These are phyloP conservation scores for Plasmodium gonderi DNA, from an alignment of 169 alveolate genomes.

Conservation along the genomic window DNA sequence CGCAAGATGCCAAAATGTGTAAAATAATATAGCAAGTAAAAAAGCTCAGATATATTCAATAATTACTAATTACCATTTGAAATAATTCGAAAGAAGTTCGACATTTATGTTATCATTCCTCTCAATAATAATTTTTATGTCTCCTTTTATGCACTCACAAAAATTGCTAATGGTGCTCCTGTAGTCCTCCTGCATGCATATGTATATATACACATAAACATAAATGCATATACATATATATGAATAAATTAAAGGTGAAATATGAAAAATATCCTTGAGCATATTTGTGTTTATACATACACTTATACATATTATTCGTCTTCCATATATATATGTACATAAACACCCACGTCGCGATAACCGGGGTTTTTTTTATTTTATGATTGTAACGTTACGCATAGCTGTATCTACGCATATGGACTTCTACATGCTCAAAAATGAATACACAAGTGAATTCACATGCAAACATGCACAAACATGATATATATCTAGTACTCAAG, in stretches of 20 bases:
- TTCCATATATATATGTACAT: not conserved
- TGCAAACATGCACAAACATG: not conserved
- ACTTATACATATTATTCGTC: too few species aligned
- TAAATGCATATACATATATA: not conserved
- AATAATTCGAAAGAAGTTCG: slow-evolving; percentile 40
- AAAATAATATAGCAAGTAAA: not conserved
- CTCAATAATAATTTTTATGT: slow-evolving; percentile 38
- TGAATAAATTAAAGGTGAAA: too few species aligned
- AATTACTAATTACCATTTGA: slow-evolving; percentile 32
- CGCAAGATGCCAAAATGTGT: not conserved
- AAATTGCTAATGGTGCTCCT: slow-evolving; percentile 31
- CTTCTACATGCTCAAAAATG: not conserved
- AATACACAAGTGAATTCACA: not conserved
- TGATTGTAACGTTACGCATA: not conserved
- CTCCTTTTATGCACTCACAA: slow-evolving; percentile 62
- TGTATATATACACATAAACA: not conserved
- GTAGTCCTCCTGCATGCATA: slow-evolving; percentile 44
- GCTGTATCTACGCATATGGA: not conserved
- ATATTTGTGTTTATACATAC: too few species aligned
- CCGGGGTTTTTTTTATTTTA: not conserved
- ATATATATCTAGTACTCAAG: not conserved
- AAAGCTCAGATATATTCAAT: not conserved
- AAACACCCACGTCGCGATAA: not conserved
- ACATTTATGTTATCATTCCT: slow-evolving; percentile 20
- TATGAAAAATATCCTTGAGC: too few species aligned